These are phyloP conservation scores for Carex scoparia DNA, from an alignment of 176 grass and related monocot genomes.

Conservation along the genomic window DNA sequence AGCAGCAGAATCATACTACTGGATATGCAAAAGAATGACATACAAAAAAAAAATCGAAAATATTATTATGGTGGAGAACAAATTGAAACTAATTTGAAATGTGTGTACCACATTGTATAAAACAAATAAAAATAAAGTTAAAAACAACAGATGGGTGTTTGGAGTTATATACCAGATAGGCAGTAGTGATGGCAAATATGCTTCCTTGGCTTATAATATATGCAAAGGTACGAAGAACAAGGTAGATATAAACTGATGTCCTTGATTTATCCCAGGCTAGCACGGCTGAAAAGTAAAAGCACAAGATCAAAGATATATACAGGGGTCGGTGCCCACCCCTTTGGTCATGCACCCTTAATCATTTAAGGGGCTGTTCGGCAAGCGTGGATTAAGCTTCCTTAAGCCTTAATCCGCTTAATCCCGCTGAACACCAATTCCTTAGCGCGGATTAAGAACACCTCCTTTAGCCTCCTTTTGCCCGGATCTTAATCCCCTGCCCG, in stretches of 20 bases:
- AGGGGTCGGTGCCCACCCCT: neutral
- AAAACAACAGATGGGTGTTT: neutral
- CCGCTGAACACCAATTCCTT: too few relatives aligned
- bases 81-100: neutral
- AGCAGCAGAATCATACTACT: neutral
- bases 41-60: neutral
- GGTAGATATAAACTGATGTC: slow-evolving; percentile 44
- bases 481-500: too few relatives aligned
- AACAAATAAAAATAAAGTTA: neutral
- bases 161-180: slow-evolving; percentile 49
- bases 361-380: too few relatives aligned
- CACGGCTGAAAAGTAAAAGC: slow-evolving; percentile 45
- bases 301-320: neutral
- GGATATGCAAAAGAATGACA: neutral
- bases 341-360: neutral
- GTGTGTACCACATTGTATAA: neutral
- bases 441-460: too few relatives aligned
- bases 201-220: slow-evolving; percentile 76
- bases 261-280: slow-evolving; percentile 59
- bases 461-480: too few relatives aligned
- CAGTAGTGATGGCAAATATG: slow-evolving; percentile 58
- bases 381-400: too few relatives aligned
- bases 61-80: neutral
- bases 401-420: too few relatives aligned
- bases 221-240: slow-evolving; percentile 55